phyloP scores from a whole-genome alignment of 306 rosid genomes.

The Casuarina equisetifolia region DNA sequence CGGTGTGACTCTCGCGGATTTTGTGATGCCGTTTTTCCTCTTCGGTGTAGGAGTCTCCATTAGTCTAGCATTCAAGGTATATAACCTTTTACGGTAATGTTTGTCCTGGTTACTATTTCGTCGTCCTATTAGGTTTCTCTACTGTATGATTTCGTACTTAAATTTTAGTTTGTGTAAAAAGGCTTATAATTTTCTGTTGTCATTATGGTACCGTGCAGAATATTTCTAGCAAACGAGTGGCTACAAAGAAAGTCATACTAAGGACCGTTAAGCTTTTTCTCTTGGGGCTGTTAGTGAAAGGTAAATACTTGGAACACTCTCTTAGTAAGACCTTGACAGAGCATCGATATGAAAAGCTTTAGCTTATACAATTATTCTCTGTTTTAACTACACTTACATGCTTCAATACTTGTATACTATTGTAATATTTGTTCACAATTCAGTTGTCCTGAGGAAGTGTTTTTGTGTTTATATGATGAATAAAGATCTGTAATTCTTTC shows the following conservation, averaged over 20 bases:
- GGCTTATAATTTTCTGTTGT: not conserved
- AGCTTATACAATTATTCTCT: too few species aligned
- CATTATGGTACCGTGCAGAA: conserved; percentile 42
- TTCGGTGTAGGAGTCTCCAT: conserved; percentile 71
- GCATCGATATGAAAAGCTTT: too few species aligned
- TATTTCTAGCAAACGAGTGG: conserved; percentile 54
- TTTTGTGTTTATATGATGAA: conserved; percentile 11
- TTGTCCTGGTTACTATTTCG: not conserved
- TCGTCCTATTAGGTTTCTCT: not conserved
- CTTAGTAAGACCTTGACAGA: too few species aligned
- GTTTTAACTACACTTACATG: too few species aligned
- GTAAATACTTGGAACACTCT: conserved; percentile 14
- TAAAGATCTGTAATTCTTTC: conserved; percentile 7
- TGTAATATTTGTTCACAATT: not conserved
- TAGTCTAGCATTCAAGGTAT: conserved; percentile 71
- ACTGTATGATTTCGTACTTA: not conserved
- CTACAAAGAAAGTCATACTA: conserved; percentile 52
- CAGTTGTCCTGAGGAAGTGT: not conserved
- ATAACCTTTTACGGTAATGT: not conserved
- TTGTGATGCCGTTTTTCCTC: conserved; percentile 80
- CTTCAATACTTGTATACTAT: too few species aligned
- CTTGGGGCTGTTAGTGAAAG: conserved; percentile 66
- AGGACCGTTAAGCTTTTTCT: conserved; percentile 69
- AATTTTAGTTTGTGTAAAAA: not conserved
- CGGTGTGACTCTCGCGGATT: conserved; percentile 78